These are phyloP conservation scores for Avicennia marina DNA, from an alignment of 257 asterid species.

Conservation along the genomic window DNA sequence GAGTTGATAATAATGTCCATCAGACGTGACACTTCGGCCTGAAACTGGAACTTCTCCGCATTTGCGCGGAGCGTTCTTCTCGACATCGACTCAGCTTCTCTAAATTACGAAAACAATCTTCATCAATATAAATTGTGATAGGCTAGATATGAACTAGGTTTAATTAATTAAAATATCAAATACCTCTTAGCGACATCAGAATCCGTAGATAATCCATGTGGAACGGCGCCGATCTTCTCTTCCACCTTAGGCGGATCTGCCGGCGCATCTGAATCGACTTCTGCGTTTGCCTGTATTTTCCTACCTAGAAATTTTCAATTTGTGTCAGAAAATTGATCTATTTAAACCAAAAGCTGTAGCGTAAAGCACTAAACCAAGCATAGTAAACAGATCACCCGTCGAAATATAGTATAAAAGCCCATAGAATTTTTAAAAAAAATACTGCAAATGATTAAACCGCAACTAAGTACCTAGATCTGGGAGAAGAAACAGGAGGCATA, in stretches of 20 bases:
- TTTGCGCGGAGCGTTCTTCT: conserved; percentile 55
- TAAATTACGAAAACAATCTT: conserved; percentile 27
- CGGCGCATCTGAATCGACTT: conserved; percentile 53
- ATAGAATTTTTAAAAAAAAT: not conserved
- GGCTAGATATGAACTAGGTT: not conserved
- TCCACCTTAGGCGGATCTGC: conserved; percentile 86
- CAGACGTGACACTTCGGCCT: conserved; percentile 96
- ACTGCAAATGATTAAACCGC: not conserved
- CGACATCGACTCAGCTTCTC: conserved; percentile 92
- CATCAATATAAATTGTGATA: not conserved
- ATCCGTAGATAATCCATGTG: conserved; percentile 80
- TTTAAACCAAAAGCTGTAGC: conserved; percentile 2
- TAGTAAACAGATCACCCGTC: not conserved
- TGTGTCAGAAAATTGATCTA: not conserved
- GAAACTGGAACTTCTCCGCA: conserved; percentile 95
- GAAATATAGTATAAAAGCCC: not conserved
- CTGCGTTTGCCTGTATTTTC: conserved; percentile 72
- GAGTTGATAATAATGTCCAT: conserved; percentile 98
- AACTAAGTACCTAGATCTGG: conserved; percentile 74
- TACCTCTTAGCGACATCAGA: conserved; percentile 86
- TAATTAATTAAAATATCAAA: not conserved
- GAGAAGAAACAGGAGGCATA: conserved; percentile 66
- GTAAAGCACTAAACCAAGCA: not conserved
- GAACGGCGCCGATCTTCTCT: conserved; percentile 78
- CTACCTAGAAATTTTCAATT: conserved; percentile 38